phyloP scores from a whole-genome alignment of 192 early-diverging fungal genomes.

The Entomortierella beljakovae region DNA sequence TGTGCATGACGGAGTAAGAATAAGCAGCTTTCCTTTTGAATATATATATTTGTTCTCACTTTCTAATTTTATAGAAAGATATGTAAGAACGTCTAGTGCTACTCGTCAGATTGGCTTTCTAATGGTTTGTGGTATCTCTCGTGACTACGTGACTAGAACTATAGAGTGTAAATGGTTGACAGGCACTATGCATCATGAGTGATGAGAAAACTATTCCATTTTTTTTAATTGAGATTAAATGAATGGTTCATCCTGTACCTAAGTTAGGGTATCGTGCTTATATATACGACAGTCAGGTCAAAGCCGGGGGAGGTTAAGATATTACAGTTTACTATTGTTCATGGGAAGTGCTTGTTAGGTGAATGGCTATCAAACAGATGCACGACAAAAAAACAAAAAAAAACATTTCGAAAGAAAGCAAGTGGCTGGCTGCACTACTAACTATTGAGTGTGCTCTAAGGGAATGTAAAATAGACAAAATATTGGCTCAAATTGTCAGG shows the following conservation, averaged over 20 bases:
- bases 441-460: too few relatives aligned
- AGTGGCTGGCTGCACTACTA: too few relatives aligned
- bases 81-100: neutral
- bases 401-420: too few relatives aligned
- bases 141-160: too few relatives aligned
- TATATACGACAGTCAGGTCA: neutral
- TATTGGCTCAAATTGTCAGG: too few relatives aligned
- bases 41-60: neutral
- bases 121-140: too few relatives aligned
- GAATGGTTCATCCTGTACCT: neutral
- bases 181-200: too few relatives aligned
- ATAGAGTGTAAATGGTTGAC: too few relatives aligned
- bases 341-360: neutral
- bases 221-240: neutral
- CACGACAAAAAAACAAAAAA: neutral
- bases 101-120: too few relatives aligned
- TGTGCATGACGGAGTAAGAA: constrained; percentile 14
- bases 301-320: neutral
- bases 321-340: neutral
- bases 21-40: too few relatives aligned
- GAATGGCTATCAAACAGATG: neutral
- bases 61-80: neutral
- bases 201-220: too few relatives aligned
- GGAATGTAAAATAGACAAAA: too few relatives aligned
- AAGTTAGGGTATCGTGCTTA: neutral